phyloP scores from a whole-genome alignment of 73 alveolate genomes.

The Paramecium pentaurelia region DNA sequence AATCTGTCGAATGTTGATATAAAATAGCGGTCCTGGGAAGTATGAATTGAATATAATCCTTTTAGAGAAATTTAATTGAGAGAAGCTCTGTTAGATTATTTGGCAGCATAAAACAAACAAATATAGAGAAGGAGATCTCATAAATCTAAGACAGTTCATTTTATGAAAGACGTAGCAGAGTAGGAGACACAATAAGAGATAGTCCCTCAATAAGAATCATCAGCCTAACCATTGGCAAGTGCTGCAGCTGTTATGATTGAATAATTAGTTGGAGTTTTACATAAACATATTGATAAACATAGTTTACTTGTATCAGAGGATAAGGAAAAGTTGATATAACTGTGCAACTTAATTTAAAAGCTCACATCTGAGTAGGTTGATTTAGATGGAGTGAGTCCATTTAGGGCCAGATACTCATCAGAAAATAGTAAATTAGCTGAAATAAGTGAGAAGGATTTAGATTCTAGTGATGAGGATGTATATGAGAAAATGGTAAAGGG shows the following conservation, averaged over 20 bases:
- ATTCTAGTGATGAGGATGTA: conserved; percentile 45
- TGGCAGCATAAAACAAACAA: not conserved
- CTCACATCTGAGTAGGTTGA: conserved; percentile 14
- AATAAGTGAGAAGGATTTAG: conserved; percentile 31
- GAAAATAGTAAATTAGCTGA: conserved; percentile 52
- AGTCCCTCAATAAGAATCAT: not conserved
- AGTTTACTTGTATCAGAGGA: not conserved
- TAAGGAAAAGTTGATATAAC: not conserved
- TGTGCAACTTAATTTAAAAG: not conserved
- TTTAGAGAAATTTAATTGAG: conserved; percentile 2
- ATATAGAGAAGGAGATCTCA: not conserved
- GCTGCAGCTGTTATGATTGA: conserved; percentile 22
- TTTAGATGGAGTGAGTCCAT: conserved; percentile 9
- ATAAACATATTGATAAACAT: conserved; percentile 8
- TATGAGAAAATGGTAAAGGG: not conserved
- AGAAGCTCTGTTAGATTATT: conserved; percentile 2
- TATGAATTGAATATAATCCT: not conserved
- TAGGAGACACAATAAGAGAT: not conserved
- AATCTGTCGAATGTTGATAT: not conserved
- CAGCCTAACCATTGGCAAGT: not conserved
- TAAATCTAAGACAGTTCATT: conserved; percentile 40
- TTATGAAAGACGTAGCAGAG: not conserved
- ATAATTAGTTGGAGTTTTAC: not conserved
- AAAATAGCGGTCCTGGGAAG: conserved; percentile 44
- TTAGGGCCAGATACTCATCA: conserved; percentile 11